A percentile compares a stretch with the other conserved stretches of the same genome.
phyloP scores from a whole-genome alignment of 768 basidiomycete species.

The Phaeolepiota aurea region DNA sequence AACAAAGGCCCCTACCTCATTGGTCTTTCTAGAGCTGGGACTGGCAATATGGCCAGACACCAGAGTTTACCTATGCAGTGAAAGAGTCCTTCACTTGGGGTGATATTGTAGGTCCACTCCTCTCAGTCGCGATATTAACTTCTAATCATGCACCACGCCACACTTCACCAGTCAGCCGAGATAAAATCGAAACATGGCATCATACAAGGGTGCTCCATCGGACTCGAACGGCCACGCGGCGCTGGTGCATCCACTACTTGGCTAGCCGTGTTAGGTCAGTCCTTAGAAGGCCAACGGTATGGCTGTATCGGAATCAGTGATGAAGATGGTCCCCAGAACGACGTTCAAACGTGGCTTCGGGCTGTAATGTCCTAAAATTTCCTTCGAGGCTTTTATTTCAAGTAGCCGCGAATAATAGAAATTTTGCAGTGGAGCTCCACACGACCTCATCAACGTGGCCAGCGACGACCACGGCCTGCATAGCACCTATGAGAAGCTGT shows the following conservation, averaged over 20 bases:
- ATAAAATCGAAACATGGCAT: conserved; percentile 61
- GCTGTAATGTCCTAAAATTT: too few relatives aligned
- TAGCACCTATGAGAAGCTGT: too few relatives aligned
- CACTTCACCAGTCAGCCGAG: conserved; percentile 26
- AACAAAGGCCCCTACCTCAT: neutral
- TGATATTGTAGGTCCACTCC: conserved; percentile 27
- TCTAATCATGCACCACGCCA: conserved; percentile 1
- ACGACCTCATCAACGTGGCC: too few relatives aligned
- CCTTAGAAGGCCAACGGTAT: conserved; percentile 23
- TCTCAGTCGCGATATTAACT: too few relatives aligned
- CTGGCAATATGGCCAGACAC: conserved; percentile 90
- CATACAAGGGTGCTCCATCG: conserved; percentile 40
- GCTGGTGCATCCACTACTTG: conserved; percentile 6
- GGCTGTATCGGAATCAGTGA: conserved; percentile 24
- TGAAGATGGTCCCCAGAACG: too few relatives aligned
- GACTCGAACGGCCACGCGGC: conserved; percentile 12
- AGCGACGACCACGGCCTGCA: too few relatives aligned
- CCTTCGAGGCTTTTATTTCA: too few relatives aligned
- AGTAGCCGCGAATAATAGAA: too few relatives aligned
- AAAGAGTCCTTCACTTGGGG: conserved; percentile 43
- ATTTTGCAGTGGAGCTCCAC: too few relatives aligned
- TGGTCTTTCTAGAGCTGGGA: conserved; percentile 65
- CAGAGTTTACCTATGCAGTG: conserved; percentile 74
- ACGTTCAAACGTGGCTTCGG: too few relatives aligned
- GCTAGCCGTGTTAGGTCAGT: conserved; percentile 6